Evolutionary conservation across 345 rosid species (phyloP), one percentile per base, ranked within the genome.

Genomic region (Aegle marmelos): DNA sequence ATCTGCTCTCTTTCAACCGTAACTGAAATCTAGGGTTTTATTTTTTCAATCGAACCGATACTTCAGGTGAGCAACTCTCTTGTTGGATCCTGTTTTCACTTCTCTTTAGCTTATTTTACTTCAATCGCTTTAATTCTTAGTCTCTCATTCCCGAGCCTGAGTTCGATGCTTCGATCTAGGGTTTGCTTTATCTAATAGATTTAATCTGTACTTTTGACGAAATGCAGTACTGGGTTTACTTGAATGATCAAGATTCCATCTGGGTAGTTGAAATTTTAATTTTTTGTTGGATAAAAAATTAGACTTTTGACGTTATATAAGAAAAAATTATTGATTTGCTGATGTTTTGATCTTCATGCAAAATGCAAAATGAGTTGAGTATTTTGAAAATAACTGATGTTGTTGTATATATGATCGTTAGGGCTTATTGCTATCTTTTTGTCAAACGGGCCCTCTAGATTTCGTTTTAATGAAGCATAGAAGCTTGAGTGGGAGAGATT

Each of bases 21-120:
- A 73, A 28, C 60, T 6, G 68, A 57, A 56, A 58, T 78, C 61
- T 70, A 78, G 80, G 74, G 69, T 78, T 78, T 68, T 21, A 68
- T 68, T 72, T 4, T 28, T 77, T 78, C 80, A 50, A 62, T 63
- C 34, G 25, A n/a, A 70, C 31, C 34, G 50, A 21, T 22, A 28
- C 17, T 28, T 69, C 24, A 14, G 80, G 75, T 78, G 64, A 8
- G 59, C 21, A 69, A 45, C 37, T 41, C 58, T 58, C 27, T 45
- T 30, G 27, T 21, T 8, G n/a, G 60, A 77, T 77, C 79, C 28
- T 21, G 50, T 4, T 37, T 69, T 68, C 21, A 53, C 21, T 34
- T 33, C 33, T 34, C 27, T 36, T 13, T 34, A 34, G 25, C 59
- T 19, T 68, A 63, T 57, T 21, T 76, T 9, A 34, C 79, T 57